phyloP scores from a whole-genome alignment of 2,329 filamentous ascomycete genomes.

The Paradendryphiella salina region DNA sequence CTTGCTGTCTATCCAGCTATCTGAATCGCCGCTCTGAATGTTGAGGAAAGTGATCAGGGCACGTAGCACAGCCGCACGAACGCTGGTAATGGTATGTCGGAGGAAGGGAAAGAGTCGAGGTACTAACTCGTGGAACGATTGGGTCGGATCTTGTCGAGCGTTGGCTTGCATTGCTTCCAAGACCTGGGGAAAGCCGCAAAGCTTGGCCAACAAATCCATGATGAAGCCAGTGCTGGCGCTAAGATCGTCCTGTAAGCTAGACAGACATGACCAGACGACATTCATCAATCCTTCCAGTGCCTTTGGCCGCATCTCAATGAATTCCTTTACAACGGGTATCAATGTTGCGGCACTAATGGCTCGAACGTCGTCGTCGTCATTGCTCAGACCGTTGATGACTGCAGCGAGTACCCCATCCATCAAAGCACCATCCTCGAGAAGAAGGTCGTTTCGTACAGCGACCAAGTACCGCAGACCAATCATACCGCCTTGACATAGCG shows the following conservation, averaged over 20 bases:
- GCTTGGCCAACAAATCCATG: conserved; percentile 94
- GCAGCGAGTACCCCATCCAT: conserved; percentile 91
- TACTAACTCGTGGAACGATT: conserved; percentile 89
- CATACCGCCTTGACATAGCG: conserved; percentile 97
- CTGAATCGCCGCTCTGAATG: conserved; percentile 75
- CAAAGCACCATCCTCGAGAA: conserved; percentile 79
- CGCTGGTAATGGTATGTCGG: conserved; percentile 94
- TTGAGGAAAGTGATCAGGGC: conserved; percentile 91
- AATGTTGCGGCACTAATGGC: conserved; percentile 97
- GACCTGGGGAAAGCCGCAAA: conserved; percentile 92
- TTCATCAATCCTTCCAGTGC: conserved; percentile 82
- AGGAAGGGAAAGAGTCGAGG: conserved; percentile 94
- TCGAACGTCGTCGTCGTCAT: conserved; percentile 92
- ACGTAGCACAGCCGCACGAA: conserved; percentile 88
- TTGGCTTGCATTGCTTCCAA: conserved; percentile 92
- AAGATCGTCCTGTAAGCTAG: conserved; percentile 93
- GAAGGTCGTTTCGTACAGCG: conserved; percentile 87
- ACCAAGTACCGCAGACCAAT: conserved; percentile 94
- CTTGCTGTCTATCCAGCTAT: conserved; percentile 90
- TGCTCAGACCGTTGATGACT: conserved; percentile 91
- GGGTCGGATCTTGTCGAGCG: conserved; percentile 74
- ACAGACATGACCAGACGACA: conserved; percentile 96
- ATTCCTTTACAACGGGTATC: conserved; percentile 93
- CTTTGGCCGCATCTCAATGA: conserved; percentile 79
- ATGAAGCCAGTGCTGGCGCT: conserved; percentile 97